These are phyloP conservation scores for Ophiostoma quercus DNA, from an alignment of 2,329 filamentous ascomycete species.

Conservation along the genomic window DNA sequence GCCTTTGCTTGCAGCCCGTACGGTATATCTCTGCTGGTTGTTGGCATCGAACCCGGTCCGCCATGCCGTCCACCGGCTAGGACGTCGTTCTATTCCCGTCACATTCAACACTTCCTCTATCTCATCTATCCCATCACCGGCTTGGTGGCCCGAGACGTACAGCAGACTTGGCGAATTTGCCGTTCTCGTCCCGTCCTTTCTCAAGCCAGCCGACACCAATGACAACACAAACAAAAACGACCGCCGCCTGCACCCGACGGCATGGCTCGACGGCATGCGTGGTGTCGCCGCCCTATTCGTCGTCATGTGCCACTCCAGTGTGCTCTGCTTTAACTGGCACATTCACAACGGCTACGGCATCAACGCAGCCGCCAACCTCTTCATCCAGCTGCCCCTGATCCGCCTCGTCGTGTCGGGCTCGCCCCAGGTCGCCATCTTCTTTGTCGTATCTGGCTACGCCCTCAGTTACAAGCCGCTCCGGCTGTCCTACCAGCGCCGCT, in stretches of 20 bases:
- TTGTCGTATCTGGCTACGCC: slow-evolving; percentile 42
- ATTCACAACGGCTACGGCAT: slow-evolving; percentile 32
- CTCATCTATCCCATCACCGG: not conserved
- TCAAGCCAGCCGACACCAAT: slow-evolving; percentile 2
- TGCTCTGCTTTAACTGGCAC: slow-evolving; percentile 33
- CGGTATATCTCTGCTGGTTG: slow-evolving; percentile 6
- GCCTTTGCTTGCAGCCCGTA: slow-evolving; percentile 14
- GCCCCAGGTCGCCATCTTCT: slow-evolving; percentile 40
- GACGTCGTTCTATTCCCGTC: no score
- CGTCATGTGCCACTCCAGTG: slow-evolving; percentile 43
- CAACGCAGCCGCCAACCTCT: slow-evolving; percentile 21
- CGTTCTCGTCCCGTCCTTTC: slow-evolving; percentile 23
- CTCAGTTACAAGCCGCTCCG: slow-evolving; percentile 29
- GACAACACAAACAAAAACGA: not conserved
- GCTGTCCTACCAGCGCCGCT: slow-evolving; percentile 25
- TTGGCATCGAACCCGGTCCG: slow-evolving; percentile 14
- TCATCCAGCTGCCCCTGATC: slow-evolving; percentile 36
- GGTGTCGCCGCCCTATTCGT: slow-evolving; percentile 53
- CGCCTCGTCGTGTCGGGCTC: slow-evolving; percentile 36
- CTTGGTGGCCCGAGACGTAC: slow-evolving; percentile 18
- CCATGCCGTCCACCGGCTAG: not conserved
- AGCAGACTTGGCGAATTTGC: slow-evolving; percentile 11
- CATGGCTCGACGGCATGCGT: slow-evolving; percentile 46
- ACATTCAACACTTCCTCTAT: not conserved
- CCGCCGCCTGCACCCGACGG: slow-evolving; percentile 28